Conservation (phyloP, 2,329 filamentous ascomycete species). For the Bipolaris victoriae region DNA sequence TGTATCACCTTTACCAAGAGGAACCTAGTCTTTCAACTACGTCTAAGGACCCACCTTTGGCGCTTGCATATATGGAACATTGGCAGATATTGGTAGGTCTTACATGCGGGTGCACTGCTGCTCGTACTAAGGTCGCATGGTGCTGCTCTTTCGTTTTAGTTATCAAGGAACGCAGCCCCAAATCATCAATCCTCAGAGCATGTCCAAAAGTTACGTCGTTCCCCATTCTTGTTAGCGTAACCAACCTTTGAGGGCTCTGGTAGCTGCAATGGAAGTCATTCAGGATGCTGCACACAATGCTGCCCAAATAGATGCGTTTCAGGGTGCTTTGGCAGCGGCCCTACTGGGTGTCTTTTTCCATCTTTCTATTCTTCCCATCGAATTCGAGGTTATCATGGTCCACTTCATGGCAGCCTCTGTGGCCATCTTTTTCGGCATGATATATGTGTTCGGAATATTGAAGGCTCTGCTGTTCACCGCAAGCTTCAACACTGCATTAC, state of each 20-base stretch:
- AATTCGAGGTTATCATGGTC: conserved; percentile 36
- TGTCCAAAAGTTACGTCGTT: no score
- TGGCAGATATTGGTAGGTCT: no score
- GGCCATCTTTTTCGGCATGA: conserved; percentile 16
- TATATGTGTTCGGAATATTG: conserved; percentile 15
- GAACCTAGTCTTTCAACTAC: no score
- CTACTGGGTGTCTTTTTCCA: conserved; percentile 31
- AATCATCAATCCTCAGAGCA: no score
- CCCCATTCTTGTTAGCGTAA: not conserved
- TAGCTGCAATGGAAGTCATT: conserved; percentile 5
- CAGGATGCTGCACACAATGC: conserved; percentile 1
- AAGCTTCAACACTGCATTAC: conserved; percentile 22
- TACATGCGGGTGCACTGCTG: no score
- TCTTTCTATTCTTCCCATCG: conserved; percentile 20
- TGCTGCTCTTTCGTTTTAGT: no score
- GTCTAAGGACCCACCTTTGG: no score
- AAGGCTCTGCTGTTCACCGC: conserved; percentile 9
- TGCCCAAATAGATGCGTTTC: not conserved
- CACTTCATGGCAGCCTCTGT: conserved; percentile 27
- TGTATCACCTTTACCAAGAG: no score
- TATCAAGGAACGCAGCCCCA: no score
- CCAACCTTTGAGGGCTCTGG: not conserved
- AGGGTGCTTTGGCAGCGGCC: conserved; percentile 9
- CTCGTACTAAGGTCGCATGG: no score
- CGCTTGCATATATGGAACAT: no score